phyloP scores from a whole-genome alignment of 176 grass and related monocot genomes.

The Oryza meyeriana region DNA sequence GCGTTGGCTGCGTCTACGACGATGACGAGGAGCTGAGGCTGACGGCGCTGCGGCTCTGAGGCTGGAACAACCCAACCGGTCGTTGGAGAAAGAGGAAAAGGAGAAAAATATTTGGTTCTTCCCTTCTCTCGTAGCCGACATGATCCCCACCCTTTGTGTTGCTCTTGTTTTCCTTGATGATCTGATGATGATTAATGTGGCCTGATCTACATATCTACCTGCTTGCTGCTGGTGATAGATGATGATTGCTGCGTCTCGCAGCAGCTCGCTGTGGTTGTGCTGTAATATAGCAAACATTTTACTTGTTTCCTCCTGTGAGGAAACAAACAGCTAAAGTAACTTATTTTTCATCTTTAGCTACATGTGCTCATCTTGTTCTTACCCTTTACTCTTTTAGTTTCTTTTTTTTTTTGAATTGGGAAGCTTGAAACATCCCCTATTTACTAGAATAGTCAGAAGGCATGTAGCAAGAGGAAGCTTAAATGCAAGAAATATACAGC shows the following conservation, averaged over 20 bases:
- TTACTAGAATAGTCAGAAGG: background rate
- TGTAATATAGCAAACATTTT: slow-evolving; percentile 55
- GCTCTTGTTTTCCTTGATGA: slow-evolving; percentile 37
- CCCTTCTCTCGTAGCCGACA: slow-evolving; percentile 52
- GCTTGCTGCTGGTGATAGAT: slow-evolving; percentile 26
- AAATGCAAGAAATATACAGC: slow-evolving; percentile 8
- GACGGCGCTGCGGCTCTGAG: slow-evolving; percentile 60
- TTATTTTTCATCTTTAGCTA: slow-evolving; percentile 37
- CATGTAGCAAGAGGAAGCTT: background rate
- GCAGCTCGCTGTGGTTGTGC: slow-evolving; percentile 34
- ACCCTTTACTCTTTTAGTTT: background rate
- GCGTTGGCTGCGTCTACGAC: background rate
- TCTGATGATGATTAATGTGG: slow-evolving; percentile 37
- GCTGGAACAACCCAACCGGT: background rate
- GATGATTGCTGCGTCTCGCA: background rate
- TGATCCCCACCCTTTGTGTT: background rate
- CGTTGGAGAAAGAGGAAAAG: slow-evolving; percentile 52
- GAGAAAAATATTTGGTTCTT: slow-evolving; percentile 66
- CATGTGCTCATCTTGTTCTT: slow-evolving; percentile 6
- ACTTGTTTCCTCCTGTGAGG: slow-evolving; percentile 35
- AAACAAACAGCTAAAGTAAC: slow-evolving; percentile 42
- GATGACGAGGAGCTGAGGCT: slow-evolving; percentile 48
- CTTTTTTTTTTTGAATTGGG: background rate
- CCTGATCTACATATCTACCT: slow-evolving; percentile 19
- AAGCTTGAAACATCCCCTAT: background rate